phyloP scores from a whole-genome alignment of 2,329 filamentous ascomycete genomes.

The Sporothrix protearum region DNA sequence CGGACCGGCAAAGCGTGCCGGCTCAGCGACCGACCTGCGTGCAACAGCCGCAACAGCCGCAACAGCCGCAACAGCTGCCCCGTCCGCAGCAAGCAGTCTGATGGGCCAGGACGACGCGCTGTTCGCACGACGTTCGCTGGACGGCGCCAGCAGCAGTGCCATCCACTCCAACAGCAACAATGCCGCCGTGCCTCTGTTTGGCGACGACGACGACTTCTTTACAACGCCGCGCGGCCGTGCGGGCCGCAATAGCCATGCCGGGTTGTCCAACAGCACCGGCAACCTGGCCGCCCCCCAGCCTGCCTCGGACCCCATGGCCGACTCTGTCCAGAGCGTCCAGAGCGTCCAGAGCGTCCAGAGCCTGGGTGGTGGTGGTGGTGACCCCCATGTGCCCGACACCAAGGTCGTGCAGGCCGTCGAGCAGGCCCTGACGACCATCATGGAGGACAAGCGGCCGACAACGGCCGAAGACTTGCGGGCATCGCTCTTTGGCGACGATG shows the following conservation, averaged over 20 bases:
- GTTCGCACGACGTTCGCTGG: constrained; percentile 60
- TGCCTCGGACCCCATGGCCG: constrained; percentile 56
- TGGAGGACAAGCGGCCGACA: constrained; percentile 69
- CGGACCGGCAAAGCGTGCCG: constrained; percentile 39
- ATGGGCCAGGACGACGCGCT: background rate
- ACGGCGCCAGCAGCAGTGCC: constrained; percentile 41
- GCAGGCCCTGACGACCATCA: constrained; percentile 83
- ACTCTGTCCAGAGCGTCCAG: constrained; percentile 78
- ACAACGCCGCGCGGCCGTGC: background rate
- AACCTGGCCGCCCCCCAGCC: constrained; percentile 30
- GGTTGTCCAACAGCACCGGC: constrained; percentile 8
- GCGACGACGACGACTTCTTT: constrained; percentile 71
- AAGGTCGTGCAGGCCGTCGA: constrained; percentile 91
- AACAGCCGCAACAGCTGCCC: constrained; percentile 24
- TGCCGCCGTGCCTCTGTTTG: constrained; percentile 59
- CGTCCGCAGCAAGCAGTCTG: background rate
- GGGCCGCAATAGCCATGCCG: background rate
- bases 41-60: constrained; percentile 33
- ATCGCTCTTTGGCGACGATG: constrained; percentile 60
- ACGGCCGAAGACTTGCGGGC: constrained; percentile 61
- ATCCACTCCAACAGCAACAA: constrained; percentile 38
- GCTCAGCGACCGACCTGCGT: constrained; percentile 49
- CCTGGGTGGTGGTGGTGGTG: constrained; percentile 46
- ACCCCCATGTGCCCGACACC: constrained; percentile 54
- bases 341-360: too few relatives aligned